Base-by-base conservation (phyloP, 805 yeast genomes). In the Yarrowia keelungensis region DNA sequence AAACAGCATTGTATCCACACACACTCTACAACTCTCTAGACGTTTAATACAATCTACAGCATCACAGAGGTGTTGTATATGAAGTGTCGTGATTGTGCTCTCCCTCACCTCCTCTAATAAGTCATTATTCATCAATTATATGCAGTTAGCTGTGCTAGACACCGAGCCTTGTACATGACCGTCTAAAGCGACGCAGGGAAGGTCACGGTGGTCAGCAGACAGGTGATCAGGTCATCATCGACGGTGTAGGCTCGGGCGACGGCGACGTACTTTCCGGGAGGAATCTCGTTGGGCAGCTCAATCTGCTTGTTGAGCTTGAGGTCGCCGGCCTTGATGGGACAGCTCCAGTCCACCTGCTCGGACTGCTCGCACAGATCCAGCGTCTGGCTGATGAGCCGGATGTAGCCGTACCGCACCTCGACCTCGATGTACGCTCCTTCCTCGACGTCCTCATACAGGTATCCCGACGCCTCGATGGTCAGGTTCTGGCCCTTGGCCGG, bases 341-440 rank as follows among this genome's bases (percentile, higher is more conserved):
- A 95, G 70, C 85, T 83, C 81, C 92, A 79, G 75, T 90, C 97
- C 54, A 92, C 93, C 74, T 92, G 89, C 67, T 86, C 86, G 70
- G 92, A 82, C 76, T 92, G 88, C 72, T 92, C 97, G 79, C 99
- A 95, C 71, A 95, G 82, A 78, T 95, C 98, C 77, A 89, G 90
- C n/a, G 96, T 91, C 77, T 92, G 94, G 74, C 91, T 89, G 67
- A 95, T 80, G 69, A 95, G 83, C 73, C 90, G 90, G 79, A 95
- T 93, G 80, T 90, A 93, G 7, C 98, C 99, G 75, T 92, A 89
- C 72, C 90, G 85, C 22, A 95, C 98, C 73, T 92, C 96, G 38
- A 95, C 94, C 73, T 93, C 97, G 64, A 95, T 96, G 75, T 93
- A 95, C 0, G 98, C 91, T 42, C 99, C 99, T 19, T 91, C 94